Evolutionary conservation across 2,329 filamentous ascomycete species (phyloP).

Genomic region (Fonsecaea pugnacius): DNA sequence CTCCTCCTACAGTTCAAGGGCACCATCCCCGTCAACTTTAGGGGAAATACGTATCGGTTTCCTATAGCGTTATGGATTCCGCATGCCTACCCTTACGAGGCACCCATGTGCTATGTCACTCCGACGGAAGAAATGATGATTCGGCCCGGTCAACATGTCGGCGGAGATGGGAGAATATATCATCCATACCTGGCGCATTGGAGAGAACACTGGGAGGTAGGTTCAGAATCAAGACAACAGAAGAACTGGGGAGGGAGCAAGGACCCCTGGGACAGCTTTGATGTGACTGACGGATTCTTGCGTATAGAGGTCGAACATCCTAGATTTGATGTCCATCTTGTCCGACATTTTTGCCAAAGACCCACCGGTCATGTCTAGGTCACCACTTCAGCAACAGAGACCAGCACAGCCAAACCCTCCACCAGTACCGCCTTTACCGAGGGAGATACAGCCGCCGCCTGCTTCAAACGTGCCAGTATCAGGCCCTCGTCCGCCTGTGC

Average conservation of each 20-base stretch:
- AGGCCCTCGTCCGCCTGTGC: slow-evolving; percentile 38
- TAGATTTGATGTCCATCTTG: slow-evolving; percentile 81
- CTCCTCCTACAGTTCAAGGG: slow-evolving; percentile 84
- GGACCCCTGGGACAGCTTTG: neutral
- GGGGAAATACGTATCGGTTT: slow-evolving; percentile 86
- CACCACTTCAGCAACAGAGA: slow-evolving; percentile 52
- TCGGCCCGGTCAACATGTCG: slow-evolving; percentile 89
- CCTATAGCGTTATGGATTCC: slow-evolving; percentile 93
- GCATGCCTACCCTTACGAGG: slow-evolving; percentile 82
- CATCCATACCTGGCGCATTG: slow-evolving; percentile 94
- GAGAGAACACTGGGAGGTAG: slow-evolving; percentile 84
- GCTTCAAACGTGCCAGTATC: slow-evolving; percentile 62
- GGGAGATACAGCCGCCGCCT: slow-evolving; percentile 53
- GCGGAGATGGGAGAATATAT: slow-evolving; percentile 82
- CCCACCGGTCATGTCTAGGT: slow-evolving; percentile 81
- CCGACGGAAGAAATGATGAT: slow-evolving; percentile 88
- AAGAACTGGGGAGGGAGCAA: neutral
- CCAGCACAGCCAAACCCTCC: slow-evolving; percentile 50
- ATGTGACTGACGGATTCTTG: neutral
- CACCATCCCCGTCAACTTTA: slow-evolving; percentile 88
- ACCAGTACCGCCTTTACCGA: slow-evolving; percentile 40
- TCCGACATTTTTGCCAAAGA: slow-evolving; percentile 91
- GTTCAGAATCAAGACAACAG: slow-evolving; percentile 48
- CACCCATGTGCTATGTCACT: slow-evolving; percentile 85
- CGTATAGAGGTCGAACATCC: slow-evolving; percentile 73